Base-by-base conservation (phyloP, 768 basidiomycete species). In the Xanthoconium purpureum region DNA sequence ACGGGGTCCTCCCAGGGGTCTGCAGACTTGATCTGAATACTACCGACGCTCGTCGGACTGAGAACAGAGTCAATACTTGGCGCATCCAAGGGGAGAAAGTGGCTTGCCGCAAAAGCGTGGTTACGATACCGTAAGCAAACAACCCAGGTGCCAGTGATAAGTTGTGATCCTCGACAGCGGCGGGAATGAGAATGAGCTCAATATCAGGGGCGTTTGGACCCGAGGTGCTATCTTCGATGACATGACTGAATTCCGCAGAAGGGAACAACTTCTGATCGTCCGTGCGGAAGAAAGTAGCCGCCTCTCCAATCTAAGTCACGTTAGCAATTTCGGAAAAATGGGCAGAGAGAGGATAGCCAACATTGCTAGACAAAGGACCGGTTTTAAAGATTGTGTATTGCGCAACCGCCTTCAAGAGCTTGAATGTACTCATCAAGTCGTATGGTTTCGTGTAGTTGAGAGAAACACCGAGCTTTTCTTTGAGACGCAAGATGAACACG, bases 351-450 rank as follows among this genome's bases (percentile, higher is more conserved):
- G 6, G n/a, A 2, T 35, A 20, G 24, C 67, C 14, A 48, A 87
- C 87, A 54, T 85, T 87, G 7, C 71, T 75, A 1, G 82, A 66
- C 32, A 88, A 54, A 3, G 80, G 77, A 0, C 87, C 87, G 4
- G 70, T 77, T 2, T 75, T 71, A 12, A 68, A 72, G 15, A 78
- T 36, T n/a, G 66, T 54, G 61, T 85, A 88, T 59, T 78, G 73
- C 6, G 67, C 49, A 10, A 75, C 17, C 0, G 76, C 76, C 3
- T 55, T 58, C 13, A 76, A 11, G 20, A 78, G 45, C 42, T 71
- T 74, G 32, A 63, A 32, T 11, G 47, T 14, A 11, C 59, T 63
- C 15, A 15, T 38, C 37, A 65, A 17, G 45, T 66, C 54, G 44
- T 66, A 60, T 14, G 68, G 66, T n/a, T 57, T 53, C 33, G 82